phyloP scores from a whole-genome alignment of 148 eudicot genomes.

The Rheum nobile region DNA sequence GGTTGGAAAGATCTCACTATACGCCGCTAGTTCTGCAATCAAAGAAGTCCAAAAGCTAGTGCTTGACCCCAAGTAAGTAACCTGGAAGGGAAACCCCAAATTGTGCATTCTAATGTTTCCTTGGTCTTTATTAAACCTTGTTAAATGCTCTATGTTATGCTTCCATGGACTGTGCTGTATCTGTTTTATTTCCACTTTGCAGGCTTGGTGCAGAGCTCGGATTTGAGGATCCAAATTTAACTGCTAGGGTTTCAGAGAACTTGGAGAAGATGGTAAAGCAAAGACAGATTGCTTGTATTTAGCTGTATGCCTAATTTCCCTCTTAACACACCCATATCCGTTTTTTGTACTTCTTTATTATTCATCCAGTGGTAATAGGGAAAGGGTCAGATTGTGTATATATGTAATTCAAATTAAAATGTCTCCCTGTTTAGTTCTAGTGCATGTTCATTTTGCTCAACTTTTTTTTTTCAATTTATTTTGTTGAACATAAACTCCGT shows the following conservation, averaged over 20 bases:
- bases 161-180: neutral
- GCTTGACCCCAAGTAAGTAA: conserved; percentile 85
- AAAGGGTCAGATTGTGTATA: neutral
- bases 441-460: neutral
- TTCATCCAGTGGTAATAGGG: neutral
- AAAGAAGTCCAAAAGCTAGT: conserved; percentile 92
- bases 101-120: neutral
- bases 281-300: conserved; percentile 44
- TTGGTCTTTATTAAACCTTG: neutral
- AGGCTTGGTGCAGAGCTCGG: conserved; percentile 77
- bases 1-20: conserved; percentile 90
- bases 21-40: conserved; percentile 94
- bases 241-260: conserved; percentile 64
- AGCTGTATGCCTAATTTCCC: neutral
- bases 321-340: neutral
- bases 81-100: neutral
- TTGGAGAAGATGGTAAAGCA: conserved; percentile 62
- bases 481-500: neutral
- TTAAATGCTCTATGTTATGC: neutral
- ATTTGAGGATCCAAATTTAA: conserved; percentile 78
- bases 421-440: neutral
- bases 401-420: neutral
- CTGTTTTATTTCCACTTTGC: conserved; percentile 9
- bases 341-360: neutral
- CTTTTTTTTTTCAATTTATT: neutral